Evolutionary conservation across 805 yeast species (phyloP), one percentile per base, ranked within the genome.

Genomic region (Ogataea angusta): DNA sequence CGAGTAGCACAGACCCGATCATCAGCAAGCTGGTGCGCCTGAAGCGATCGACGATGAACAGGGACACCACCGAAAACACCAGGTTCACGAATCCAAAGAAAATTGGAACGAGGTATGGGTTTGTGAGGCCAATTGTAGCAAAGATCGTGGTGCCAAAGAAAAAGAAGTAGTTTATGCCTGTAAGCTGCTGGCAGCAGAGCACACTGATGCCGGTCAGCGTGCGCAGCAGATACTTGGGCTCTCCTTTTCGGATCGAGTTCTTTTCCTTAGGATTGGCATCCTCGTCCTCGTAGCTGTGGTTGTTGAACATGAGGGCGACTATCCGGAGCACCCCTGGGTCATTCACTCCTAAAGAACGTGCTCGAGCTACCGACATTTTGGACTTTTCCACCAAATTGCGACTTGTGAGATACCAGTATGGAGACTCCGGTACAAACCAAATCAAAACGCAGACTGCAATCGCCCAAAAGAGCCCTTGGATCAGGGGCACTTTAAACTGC

Each of bases 151-250:
- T 74, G 33, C 84, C 82, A 50, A 75, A 81, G 60, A 78, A 80
- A 66, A 82, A 79, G 49, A 81, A 78, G 62, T 78, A 81, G 63
- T 81, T 81, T 40, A 79, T 72, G 45, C 88, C 88, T 23, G 78
- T 70, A 52, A 78, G 68, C 56, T 81, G 87, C 47, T 65, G 69
- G 25, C 62, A 53, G 30, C 53, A 52, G 24, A 57, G 41, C 5
- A 65, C 34, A 3, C 47, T 30, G 28, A 62, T 51, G 1, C 69
- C 69, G 0, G 62, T 53, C 2, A 62, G 14, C 1, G 57, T 48
- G 31, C 68, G 50, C 13, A 47, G 25, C 6, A 60, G 36, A 28
- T 56, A 60, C 33, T 46, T 58, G 13, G 66, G 67, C 39, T 62
- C 38, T 1, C 66, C 66, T 10, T 50, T 46, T 10, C 46, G 22